phyloP scores from a whole-genome alignment of 306 rosid species.

The Neltuma alba region DNA sequence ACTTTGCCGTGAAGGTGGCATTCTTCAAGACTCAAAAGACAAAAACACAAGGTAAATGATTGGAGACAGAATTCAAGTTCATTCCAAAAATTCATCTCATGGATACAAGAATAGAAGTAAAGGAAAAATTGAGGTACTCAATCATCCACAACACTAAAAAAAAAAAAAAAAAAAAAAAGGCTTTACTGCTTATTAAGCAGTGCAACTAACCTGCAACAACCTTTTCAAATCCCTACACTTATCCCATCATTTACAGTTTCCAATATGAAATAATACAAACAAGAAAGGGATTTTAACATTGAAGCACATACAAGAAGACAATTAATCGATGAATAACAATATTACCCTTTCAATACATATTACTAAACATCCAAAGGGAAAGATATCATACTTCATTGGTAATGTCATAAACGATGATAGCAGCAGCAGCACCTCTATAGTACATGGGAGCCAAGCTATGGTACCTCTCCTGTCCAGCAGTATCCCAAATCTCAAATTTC shows the following conservation, averaged over 20 bases:
- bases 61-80: not conserved
- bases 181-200: constrained; percentile 3
- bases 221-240: not conserved
- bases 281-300: not conserved
- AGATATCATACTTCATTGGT: constrained; percentile 50
- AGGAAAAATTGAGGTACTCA: not conserved
- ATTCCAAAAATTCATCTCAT: constrained; percentile 19
- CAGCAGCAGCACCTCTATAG: constrained; percentile 74
- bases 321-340: not conserved
- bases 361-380: constrained; percentile 26
- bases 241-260: not conserved
- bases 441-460: constrained; percentile 76
- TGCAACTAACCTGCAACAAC: not conserved
- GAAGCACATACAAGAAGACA: not conserved
- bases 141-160: not conserved
- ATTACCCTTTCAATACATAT: not conserved
- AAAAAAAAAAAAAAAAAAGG: not conserved
- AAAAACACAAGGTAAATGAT: constrained; percentile 4
- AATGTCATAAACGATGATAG: constrained; percentile 70
- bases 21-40: not conserved
- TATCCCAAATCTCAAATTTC: constrained; percentile 72
- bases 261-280: not conserved
- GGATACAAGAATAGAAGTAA: constrained; percentile 8
- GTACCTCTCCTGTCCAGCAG: constrained; percentile 70
- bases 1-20: not conserved